Conservation (phyloP, 208 protist genomes). For the Strigomonas galati region DNA sequence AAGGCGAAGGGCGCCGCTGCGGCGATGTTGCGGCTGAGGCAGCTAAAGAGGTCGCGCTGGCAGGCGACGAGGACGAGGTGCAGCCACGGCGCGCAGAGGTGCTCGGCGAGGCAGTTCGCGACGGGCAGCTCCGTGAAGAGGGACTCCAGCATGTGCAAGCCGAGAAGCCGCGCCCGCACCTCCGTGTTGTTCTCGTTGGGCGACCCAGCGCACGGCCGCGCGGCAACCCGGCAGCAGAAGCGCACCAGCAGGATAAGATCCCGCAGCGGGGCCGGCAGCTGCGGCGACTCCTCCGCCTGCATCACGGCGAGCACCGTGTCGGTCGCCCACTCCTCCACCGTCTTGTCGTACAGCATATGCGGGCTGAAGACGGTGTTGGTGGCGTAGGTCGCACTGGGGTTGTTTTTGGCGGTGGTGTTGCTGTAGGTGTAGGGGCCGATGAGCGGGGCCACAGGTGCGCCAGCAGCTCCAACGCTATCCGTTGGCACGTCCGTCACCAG, state of each 20-base stretch:
- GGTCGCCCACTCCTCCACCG: conserved; percentile 22
- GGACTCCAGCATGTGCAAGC: conserved; percentile 53
- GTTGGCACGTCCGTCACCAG: neutral
- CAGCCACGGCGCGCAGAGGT: conserved; percentile 68
- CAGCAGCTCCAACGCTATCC: neutral
- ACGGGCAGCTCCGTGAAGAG: conserved; percentile 53
- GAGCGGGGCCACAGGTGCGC: neutral
- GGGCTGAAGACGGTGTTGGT: conserved; percentile 8
- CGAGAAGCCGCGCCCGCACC: conserved; percentile 49
- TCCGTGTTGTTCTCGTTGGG: conserved; percentile 37
- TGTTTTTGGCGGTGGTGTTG: neutral
- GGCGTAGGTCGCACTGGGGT: neutral
- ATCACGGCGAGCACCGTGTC: conserved; percentile 7
- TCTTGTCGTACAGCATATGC: conserved; percentile 21
- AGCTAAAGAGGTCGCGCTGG: conserved; percentile 59
- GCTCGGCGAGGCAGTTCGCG: conserved; percentile 64
- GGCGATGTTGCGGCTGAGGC: conserved; percentile 49
- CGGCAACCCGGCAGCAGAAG: conserved; percentile 43
- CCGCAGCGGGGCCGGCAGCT: conserved; percentile 47
- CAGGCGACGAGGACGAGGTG: conserved; percentile 49
- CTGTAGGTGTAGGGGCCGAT: neutral
- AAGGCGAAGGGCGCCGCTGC: conserved; percentile 53
- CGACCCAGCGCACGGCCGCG: conserved; percentile 33
- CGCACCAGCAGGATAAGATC: conserved; percentile 59
- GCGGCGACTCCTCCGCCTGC: neutral